Evolutionary conservation across 257 asterid genomes (phyloP).

Genomic region (Ocimum tenuiflorum): DNA sequence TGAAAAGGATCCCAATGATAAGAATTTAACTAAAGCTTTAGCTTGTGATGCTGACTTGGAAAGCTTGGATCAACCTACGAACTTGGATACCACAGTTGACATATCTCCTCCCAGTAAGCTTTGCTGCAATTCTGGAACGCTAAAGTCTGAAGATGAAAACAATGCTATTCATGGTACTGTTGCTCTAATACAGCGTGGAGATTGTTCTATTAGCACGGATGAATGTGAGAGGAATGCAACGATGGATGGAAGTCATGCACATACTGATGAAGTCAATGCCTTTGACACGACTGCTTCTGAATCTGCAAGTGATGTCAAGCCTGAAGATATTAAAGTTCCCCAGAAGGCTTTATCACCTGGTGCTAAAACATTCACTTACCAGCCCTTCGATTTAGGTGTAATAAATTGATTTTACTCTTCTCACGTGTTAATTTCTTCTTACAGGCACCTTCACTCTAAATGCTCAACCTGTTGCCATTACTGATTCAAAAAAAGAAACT

Average conservation of each 20-base stretch:
- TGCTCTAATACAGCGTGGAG: constrained; percentile 11
- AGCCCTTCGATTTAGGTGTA: constrained; percentile 16
- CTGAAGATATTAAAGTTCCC: constrained; percentile 16
- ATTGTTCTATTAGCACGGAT: constrained; percentile 22
- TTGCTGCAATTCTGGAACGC: background rate
- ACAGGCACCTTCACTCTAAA: constrained; percentile 27
- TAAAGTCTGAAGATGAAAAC: constrained; percentile 9
- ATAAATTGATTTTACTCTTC: constrained; percentile 9
- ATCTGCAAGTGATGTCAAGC: constrained; percentile 5
- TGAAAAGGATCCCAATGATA: background rate
- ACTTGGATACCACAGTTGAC: constrained; percentile 6
- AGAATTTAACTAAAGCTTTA: constrained; percentile 12
- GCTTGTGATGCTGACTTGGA: constrained; percentile 18
- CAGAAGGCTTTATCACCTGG: constrained; percentile 28
- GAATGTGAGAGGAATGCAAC: constrained; percentile 3
- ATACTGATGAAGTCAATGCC: constrained; percentile 4
- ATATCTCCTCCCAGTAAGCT: constrained; percentile 8
- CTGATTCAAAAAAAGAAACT: constrained; percentile 23
- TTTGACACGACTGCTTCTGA: constrained; percentile 19
- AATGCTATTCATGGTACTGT: background rate
- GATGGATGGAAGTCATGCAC: constrained; percentile 2
- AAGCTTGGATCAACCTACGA: constrained; percentile 8
- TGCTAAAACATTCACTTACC: constrained; percentile 13
- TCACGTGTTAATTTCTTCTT: constrained; percentile 25
- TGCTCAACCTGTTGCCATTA: constrained; percentile 21